These are phyloP conservation scores for Phytophthora colocasiae DNA, from an alignment of 352 stramenopile species.

Conservation along the genomic window DNA sequence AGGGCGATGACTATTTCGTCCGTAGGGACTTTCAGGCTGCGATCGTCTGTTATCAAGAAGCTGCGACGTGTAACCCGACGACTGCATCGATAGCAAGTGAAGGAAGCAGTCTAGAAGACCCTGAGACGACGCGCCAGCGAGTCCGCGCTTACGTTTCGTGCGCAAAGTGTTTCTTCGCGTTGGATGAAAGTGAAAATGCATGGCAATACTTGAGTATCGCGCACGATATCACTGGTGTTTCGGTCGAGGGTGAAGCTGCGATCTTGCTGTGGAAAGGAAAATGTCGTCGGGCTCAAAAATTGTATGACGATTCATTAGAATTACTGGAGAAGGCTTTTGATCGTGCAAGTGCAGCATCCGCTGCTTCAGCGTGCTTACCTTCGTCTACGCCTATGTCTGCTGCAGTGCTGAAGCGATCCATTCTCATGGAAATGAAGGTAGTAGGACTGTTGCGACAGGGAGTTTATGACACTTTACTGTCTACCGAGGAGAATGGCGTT, in stretches of 20 bases:
- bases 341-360: slow-evolving; percentile 48
- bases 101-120: slow-evolving; percentile 29
- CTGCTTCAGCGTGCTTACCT: slow-evolving; percentile 37
- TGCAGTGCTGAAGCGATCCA: slow-evolving; percentile 52
- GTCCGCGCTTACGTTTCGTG: slow-evolving; percentile 57
- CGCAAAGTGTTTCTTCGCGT: slow-evolving; percentile 70
- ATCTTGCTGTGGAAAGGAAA: slow-evolving; percentile 72
- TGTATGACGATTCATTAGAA: slow-evolving; percentile 54
- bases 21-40: slow-evolving; percentile 63
- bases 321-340: slow-evolving; percentile 65
- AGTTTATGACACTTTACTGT: slow-evolving; percentile 56
- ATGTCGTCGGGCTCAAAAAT: slow-evolving; percentile 62
- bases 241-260: slow-evolving; percentile 51
- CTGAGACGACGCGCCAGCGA: slow-evolving; percentile 48
- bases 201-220: slow-evolving; percentile 52
- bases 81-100: slow-evolving; percentile 25
- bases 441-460: slow-evolving; percentile 55
- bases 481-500: slow-evolving; percentile 20
- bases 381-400: slow-evolving; percentile 39
- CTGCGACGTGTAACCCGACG: slow-evolving; percentile 32
- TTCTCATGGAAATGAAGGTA: slow-evolving; percentile 75
- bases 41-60: slow-evolving; percentile 61
- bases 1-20: slow-evolving; percentile 68
- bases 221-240: slow-evolving; percentile 41
- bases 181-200: slow-evolving; percentile 57